Percentiles rank a stretch among this genome's conserved stretches.
These are phyloP conservation scores for Pyrus bretschneideri DNA, from an alignment of 306 rosid genomes.

Conservation along the genomic window DNA sequence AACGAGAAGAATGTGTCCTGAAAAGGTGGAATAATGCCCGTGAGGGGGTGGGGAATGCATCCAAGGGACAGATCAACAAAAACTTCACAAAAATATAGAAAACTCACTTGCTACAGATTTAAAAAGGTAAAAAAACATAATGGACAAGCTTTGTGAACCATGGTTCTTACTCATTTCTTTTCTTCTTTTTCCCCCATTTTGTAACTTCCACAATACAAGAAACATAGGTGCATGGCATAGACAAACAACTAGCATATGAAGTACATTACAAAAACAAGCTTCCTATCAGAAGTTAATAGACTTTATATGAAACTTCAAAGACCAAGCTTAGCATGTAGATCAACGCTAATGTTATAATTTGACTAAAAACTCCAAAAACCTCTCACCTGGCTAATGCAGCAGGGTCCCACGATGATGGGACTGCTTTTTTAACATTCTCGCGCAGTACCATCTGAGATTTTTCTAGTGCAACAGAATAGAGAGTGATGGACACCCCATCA, in stretches of 20 bases:
- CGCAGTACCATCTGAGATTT: constrained; percentile 83
- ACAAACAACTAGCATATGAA: neutral
- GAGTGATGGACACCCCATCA: constrained; percentile 90
- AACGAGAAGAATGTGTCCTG: no score
- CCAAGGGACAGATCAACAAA: neutral
- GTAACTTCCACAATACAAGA: neutral
- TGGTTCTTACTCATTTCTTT: neutral
- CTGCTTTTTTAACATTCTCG: constrained; percentile 65
- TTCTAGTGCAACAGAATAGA: constrained; percentile 85
- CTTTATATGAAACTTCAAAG: neutral
- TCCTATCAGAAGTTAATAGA: neutral
- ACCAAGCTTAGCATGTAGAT: constrained; percentile 1
- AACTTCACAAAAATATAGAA: neutral
- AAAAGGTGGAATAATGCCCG: neutral
- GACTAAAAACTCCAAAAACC: neutral
- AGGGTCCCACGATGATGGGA: constrained; percentile 93
- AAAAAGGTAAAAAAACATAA: neutral
- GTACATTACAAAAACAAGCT: neutral
- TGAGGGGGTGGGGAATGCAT: neutral
- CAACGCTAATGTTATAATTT: neutral
- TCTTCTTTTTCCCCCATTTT: neutral
- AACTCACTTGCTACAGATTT: neutral
- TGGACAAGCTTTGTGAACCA: neutral
- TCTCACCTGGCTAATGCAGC: constrained; percentile 81
- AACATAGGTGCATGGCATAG: neutral